Percentiles rank a stretch among this genome's conserved stretches.
phyloP scores from a whole-genome alignment of 305 asterid genomes.

The Fraxinus sp. region DNA sequence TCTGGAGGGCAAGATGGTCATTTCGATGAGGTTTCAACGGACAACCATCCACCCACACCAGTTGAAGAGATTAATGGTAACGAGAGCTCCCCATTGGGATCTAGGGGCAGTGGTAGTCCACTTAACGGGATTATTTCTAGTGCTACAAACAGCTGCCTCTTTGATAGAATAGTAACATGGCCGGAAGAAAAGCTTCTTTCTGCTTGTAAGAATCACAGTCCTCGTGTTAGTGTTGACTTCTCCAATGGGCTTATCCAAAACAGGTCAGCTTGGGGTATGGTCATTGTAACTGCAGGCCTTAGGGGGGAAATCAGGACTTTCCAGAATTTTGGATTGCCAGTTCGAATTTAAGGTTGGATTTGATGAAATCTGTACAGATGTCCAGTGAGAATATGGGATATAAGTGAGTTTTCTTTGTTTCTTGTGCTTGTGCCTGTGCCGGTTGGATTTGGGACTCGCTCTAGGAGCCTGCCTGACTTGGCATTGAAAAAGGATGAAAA shows the following conservation, averaged over 20 bases:
- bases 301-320: constrained; percentile 85
- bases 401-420: constrained; percentile 35
- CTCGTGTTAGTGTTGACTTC: constrained; percentile 65
- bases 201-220: constrained; percentile 61
- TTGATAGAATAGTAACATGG: constrained; percentile 82
- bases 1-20: constrained; percentile 40
- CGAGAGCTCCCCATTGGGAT: constrained; percentile 50
- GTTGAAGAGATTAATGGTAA: constrained; percentile 52
- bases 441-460: constrained; percentile 22
- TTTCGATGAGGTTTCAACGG: constrained; percentile 48
- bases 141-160: constrained; percentile 63
- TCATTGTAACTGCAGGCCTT: constrained; percentile 84
- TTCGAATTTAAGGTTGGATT: constrained; percentile 45
- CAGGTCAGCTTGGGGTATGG: constrained; percentile 88
- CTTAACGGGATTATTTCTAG: constrained; percentile 54
- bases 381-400: constrained; percentile 46
- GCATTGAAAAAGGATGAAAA: constrained; percentile 14
- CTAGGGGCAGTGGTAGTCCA: constrained; percentile 62
- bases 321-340: constrained; percentile 90
- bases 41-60: constrained; percentile 58
- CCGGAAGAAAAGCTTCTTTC: constrained; percentile 78
- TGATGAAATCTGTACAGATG: constrained; percentile 64
- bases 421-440: constrained; percentile 33
- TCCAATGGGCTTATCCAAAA: constrained; percentile 55
- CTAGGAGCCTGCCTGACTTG: constrained; percentile 20